Conservation (phyloP, 495 filamentous ascomycete genomes). For the Pseudomonodictys pantanalensis region DNA sequence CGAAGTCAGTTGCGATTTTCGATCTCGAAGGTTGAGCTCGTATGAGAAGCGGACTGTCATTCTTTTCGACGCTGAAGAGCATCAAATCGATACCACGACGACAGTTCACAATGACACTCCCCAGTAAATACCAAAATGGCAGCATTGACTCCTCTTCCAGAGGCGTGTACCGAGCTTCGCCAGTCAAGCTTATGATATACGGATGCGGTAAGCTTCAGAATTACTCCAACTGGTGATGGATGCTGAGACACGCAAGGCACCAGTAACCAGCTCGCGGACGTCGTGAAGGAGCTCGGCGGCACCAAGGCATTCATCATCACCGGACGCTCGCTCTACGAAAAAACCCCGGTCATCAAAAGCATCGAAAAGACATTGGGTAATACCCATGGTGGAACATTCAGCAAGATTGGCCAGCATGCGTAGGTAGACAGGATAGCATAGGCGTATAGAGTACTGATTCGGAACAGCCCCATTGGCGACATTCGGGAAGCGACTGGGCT, state of each 20-base stretch:
- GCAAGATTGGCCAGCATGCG: conserved; percentile 36
- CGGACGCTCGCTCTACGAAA: conserved; percentile 34
- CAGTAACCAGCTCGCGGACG: conserved; percentile 24
- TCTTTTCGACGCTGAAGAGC: background rate
- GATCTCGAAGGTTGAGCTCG: background rate
- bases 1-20: background rate
- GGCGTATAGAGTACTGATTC: background rate
- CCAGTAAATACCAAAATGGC: conserved; percentile 31
- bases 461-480: conserved; percentile 26
- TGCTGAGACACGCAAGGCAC: conserved; percentile 11
- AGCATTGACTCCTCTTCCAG: conserved; percentile 28
- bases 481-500: conserved; percentile 27
- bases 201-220: conserved; percentile 8
- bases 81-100: background rate
- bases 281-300: conserved; percentile 24
- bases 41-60: background rate
- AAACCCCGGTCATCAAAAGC: conserved; percentile 32
- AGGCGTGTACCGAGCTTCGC: conserved; percentile 28
- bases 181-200: conserved; percentile 32
- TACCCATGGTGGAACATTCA: conserved; percentile 34
- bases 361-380: conserved; percentile 29
- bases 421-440: background rate
- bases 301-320: conserved; percentile 39
- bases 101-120: conserved; percentile 21
- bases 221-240: background rate